These are phyloP conservation scores for Paratrypanosoma confusum DNA, from an alignment of 208 protist species.

Conservation along the genomic window DNA sequence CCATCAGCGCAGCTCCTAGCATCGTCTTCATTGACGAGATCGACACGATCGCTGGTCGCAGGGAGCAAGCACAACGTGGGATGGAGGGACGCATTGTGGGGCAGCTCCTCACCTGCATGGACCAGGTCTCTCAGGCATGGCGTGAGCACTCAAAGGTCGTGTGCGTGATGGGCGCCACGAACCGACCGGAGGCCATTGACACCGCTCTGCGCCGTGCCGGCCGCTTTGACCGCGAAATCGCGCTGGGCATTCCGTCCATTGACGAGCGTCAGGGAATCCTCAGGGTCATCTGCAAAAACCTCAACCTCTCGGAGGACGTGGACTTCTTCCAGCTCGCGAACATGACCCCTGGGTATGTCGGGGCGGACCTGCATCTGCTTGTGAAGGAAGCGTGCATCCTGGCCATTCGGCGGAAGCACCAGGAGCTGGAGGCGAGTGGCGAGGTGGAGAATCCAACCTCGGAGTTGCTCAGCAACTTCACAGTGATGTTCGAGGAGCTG, in stretches of 20 bases:
- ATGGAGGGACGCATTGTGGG: conserved; percentile 99
- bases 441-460: conserved; percentile 22
- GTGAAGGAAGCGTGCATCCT: conserved; percentile 89
- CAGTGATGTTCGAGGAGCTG: conserved; percentile 73
- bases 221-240: conserved; percentile 97
- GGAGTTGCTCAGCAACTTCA: conserved; percentile 50
- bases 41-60: conserved; percentile 91
- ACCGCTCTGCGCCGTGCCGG: conserved; percentile 93
- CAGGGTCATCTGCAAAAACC: conserved; percentile 60
- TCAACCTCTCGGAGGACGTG: conserved; percentile 78
- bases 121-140: conserved; percentile 87
- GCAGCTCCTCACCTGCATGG: conserved; percentile 98
- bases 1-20: conserved; percentile 87
- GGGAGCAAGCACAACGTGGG: conserved; percentile 92
- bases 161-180: conserved; percentile 94
- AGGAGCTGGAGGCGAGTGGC: conserved; percentile 33
- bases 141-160: conserved; percentile 82
- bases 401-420: conserved; percentile 77
- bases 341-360: conserved; percentile 97
- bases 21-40: conserved; percentile 99
- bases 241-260: conserved; percentile 93
- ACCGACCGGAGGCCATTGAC: conserved; percentile 94
- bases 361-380: conserved; percentile 94
- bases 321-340: conserved; percentile 92
- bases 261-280: conserved; percentile 85